Conservation (phyloP, 495 filamentous ascomycete species). For the Tuber microsphaerosporum region DNA sequence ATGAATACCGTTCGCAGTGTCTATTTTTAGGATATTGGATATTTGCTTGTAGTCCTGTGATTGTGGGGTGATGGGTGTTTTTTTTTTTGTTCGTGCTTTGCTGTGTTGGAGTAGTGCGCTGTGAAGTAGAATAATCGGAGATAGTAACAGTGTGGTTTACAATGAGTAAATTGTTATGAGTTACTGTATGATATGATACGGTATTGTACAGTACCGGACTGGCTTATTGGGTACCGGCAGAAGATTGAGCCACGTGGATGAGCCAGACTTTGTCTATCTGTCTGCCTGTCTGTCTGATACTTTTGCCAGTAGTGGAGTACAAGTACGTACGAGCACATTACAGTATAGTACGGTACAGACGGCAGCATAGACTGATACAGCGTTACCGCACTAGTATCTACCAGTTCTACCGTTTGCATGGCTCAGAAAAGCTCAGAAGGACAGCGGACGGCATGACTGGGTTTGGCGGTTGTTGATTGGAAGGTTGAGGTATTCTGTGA, state of each 20-base stretch:
- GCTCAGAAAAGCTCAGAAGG: not conserved
- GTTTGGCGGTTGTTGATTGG: not conserved
- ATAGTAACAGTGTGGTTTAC: not conserved
- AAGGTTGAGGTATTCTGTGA: not conserved
- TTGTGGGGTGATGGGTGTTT: not conserved
- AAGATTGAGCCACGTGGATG: not conserved
- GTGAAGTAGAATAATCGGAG: not conserved
- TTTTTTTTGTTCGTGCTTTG: not conserved
- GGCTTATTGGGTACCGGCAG: not conserved
- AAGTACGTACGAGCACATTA: not conserved
- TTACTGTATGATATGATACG: not conserved
- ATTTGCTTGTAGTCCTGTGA: not conserved
- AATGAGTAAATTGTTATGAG: not conserved
- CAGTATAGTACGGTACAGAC: not conserved
- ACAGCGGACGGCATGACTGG: not conserved
- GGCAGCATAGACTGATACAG: not conserved
- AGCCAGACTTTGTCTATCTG: not conserved
- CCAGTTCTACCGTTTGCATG: not conserved
- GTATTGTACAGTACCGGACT: not conserved
- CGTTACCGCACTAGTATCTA: no score
- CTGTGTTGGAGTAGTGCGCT: not conserved
- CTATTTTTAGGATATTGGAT: not conserved
- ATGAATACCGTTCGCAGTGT: not conserved
- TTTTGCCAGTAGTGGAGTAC: not conserved
- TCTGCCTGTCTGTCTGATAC: not conserved